Percentiles rank a stretch among this genome's conserved stretches.
These are phyloP conservation scores for Antitrichia curtipendula DNA, from an alignment of 225 moss, liverwort and hornwort species.

Conservation along the genomic window DNA sequence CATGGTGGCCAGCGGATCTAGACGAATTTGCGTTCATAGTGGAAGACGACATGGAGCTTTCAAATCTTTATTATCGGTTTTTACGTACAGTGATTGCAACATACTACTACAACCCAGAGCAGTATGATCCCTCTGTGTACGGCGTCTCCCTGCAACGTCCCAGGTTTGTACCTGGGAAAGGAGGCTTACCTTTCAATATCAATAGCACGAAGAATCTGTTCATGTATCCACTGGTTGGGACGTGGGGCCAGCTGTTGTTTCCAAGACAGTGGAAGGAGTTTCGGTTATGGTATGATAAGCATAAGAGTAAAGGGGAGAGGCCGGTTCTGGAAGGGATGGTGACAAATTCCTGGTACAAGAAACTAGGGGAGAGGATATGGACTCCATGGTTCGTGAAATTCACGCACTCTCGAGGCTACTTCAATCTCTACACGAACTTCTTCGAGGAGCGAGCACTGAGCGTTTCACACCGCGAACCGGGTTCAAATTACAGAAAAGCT, in stretches of 20 bases:
- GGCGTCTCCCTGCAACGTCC: constrained; percentile 87
- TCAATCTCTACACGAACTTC: constrained; percentile 84
- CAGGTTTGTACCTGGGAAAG: constrained; percentile 72
- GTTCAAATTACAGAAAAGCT: constrained; percentile 29
- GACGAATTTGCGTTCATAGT: constrained; percentile 87
- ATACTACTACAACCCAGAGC: constrained; percentile 72
- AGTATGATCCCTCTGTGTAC: constrained; percentile 59
- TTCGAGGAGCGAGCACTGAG: constrained; percentile 53
- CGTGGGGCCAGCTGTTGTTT: constrained; percentile 92
- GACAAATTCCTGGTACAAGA: constrained; percentile 79
- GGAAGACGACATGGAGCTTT: constrained; percentile 83
- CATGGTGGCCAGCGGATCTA: constrained; percentile 84
- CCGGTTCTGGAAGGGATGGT: constrained; percentile 76
- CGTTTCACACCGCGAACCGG: constrained; percentile 66
- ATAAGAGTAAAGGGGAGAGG: constrained; percentile 55
- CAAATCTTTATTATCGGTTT: constrained; percentile 85
- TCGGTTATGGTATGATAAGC: constrained; percentile 75
- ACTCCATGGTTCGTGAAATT: constrained; percentile 97
- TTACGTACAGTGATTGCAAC: constrained; percentile 72
- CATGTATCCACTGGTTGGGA: constrained; percentile 71
- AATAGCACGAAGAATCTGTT: constrained; percentile 66
- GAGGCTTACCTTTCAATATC: constrained; percentile 46
- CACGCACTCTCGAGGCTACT: constrained; percentile 58
- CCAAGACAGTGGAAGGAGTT: constrained; percentile 94
- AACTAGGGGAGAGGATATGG: constrained; percentile 79